phyloP scores from a whole-genome alignment of 805 yeast genomes.

The Spathaspora arborariae region DNA sequence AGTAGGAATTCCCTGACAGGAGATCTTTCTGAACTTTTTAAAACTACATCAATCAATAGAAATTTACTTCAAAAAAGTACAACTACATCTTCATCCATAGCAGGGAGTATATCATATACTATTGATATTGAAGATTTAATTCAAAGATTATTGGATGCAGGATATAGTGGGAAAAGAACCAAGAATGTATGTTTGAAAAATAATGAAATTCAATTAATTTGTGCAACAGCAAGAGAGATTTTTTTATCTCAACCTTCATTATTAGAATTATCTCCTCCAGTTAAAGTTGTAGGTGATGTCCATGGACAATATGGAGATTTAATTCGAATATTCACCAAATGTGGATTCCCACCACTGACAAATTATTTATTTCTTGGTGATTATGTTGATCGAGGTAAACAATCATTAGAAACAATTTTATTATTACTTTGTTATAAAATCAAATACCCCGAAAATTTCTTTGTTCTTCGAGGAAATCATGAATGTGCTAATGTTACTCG shows the following conservation, averaged over 20 bases:
- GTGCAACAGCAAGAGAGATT: slow-evolving; percentile 84
- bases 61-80: slow-evolving; percentile 6
- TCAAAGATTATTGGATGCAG: slow-evolving; percentile 90
- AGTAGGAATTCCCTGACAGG: slow-evolving; percentile 8
- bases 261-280: slow-evolving; percentile 82
- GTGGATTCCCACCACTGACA: slow-evolving; percentile 95
- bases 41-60: slow-evolving; percentile 12
- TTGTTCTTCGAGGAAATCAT: slow-evolving; percentile 90
- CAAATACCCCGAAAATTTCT: slow-evolving; percentile 95
- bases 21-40: slow-evolving; percentile 9
- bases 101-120: slow-evolving; percentile 5
- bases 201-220: slow-evolving; percentile 82
- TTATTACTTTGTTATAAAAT: slow-evolving; percentile 88
- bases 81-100: slow-evolving; percentile 7
- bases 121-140: slow-evolving; percentile 80
- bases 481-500: slow-evolving; percentile 97
- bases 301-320: slow-evolving; percentile 96
- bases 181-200: slow-evolving; percentile 84
- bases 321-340: slow-evolving; percentile 84
- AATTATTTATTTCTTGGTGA: slow-evolving; percentile 93
- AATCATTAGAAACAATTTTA: slow-evolving; percentile 86
- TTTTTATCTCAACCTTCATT: slow-evolving; percentile 87
- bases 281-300: slow-evolving; percentile 87
- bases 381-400: slow-evolving; percentile 97
- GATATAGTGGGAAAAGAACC: slow-evolving; percentile 91